Percentiles rank a stretch among this genome's conserved stretches.
Conservation (phyloP, 371 early-diverging fungal species). For the Mortierella sp. region DNA sequence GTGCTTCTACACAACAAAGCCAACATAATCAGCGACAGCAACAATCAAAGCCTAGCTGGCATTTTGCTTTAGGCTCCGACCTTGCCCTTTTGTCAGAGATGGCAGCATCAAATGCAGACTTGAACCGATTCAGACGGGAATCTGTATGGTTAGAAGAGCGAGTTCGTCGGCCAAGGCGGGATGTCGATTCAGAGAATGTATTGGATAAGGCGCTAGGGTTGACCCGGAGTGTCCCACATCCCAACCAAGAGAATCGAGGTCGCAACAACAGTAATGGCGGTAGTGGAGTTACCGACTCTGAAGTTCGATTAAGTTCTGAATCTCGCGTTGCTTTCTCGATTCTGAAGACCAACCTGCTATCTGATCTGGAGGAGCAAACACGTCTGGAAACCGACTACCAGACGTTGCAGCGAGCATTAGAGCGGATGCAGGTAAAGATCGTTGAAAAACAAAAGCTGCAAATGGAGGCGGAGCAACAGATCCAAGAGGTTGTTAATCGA, state of each 20-base stretch:
- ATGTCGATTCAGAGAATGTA: slow-evolving; percentile 17
- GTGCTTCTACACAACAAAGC: background rate
- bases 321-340: slow-evolving; percentile 48
- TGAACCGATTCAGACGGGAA: slow-evolving; percentile 48
- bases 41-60: slow-evolving; percentile 27
- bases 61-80: slow-evolving; percentile 41
- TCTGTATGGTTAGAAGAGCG: slow-evolving; percentile 47
- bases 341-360: slow-evolving; percentile 28
- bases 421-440: slow-evolving; percentile 11
- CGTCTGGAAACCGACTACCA: slow-evolving; percentile 36
- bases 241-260: slow-evolving; percentile 34
- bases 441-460: slow-evolving; percentile 4
- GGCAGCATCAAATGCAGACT: slow-evolving; percentile 39
- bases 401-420: slow-evolving; percentile 19
- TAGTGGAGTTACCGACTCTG: background rate
- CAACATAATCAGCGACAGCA: slow-evolving; percentile 1
- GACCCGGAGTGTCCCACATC: slow-evolving; percentile 16
- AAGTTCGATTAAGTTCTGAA: slow-evolving; percentile 38
- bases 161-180: slow-evolving; percentile 19
- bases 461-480: slow-evolving; percentile 23
- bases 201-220: slow-evolving; percentile 32
- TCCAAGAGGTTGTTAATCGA: slow-evolving; percentile 8
- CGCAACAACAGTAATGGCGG: background rate
- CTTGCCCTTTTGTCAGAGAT: slow-evolving; percentile 53
- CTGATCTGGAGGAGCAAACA: slow-evolving; percentile 40